Evolutionary conservation across 768 basidiomycete species (phyloP).

Genomic region (Leccinum disarticulatum): DNA sequence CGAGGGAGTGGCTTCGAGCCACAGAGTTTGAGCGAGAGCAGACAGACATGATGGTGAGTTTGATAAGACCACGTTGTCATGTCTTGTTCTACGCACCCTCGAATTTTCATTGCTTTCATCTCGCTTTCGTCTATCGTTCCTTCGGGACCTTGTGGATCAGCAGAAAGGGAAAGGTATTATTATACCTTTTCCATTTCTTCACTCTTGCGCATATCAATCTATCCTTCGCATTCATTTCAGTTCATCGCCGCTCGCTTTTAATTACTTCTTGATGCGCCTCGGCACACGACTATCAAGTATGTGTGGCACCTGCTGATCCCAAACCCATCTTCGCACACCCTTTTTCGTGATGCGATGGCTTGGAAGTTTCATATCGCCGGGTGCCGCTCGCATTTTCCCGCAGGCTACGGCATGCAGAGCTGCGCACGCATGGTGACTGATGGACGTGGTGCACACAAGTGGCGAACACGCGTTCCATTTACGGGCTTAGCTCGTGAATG

Average conservation of each 20-base stretch:
- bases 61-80: conserved; percentile 3
- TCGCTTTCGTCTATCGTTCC: conserved; percentile 5
- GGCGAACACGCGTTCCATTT: conserved; percentile 23
- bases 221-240: conserved; percentile 5
- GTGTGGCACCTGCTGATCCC: conserved; percentile 7
- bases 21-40: conserved; percentile 34
- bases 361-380: conserved; percentile 18
- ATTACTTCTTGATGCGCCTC: conserved; percentile 18
- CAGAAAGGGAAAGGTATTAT: conserved; percentile 1
- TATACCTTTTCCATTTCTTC: conserved; percentile 10
- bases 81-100: neutral
- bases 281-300: conserved; percentile 2
- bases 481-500: conserved; percentile 13
- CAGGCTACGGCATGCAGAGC: conserved; percentile 26
- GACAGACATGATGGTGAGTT: conserved; percentile 29
- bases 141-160: conserved; percentile 15
- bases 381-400: conserved; percentile 24
- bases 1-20: conserved; percentile 33
- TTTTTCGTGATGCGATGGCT: conserved; percentile 13
- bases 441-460: conserved; percentile 24
- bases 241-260: conserved; percentile 7
- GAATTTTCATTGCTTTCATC: conserved; percentile 13
- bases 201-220: conserved; percentile 3
- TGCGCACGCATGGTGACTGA: conserved; percentile 31
- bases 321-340: conserved; percentile 5